Percentiles rank a stretch among this genome's conserved stretches.
These are phyloP conservation scores for Paramecium pentaurelia DNA, from an alignment of 73 alveolate species.

Conservation along the genomic window DNA sequence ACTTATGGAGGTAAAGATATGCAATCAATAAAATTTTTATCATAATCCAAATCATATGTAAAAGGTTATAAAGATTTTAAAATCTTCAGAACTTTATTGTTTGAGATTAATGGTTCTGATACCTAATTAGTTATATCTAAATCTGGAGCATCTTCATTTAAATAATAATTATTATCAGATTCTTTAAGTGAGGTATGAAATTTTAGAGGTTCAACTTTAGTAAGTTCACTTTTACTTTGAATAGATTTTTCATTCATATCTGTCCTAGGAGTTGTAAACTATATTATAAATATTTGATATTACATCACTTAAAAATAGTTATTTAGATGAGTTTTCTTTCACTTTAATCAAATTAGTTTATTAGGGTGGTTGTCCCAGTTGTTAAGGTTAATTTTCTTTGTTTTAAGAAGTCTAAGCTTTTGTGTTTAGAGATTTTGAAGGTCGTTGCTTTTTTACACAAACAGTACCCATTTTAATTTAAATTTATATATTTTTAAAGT, in stretches of 20 bases:
- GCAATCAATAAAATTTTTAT: neutral
- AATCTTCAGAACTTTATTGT: neutral
- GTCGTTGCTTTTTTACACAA: neutral
- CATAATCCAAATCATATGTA: neutral
- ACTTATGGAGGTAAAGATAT: neutral
- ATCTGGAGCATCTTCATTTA: neutral
- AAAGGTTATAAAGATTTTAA: neutral
- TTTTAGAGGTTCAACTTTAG: neutral
- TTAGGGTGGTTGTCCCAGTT: neutral
- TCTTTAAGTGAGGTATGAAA: neutral
- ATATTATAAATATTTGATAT: neutral
- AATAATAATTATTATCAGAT: neutral
- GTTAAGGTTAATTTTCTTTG: neutral
- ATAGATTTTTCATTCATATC: neutral
- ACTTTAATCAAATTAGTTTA: neutral
- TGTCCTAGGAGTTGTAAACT: neutral
- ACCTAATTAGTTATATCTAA: neutral
- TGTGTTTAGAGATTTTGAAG: neutral
- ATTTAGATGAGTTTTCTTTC: neutral
- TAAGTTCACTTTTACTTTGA: neutral
- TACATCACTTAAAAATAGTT: neutral
- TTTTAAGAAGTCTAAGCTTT: neutral
- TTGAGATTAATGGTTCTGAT: neutral
- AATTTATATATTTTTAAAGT: neutral
- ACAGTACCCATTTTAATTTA: neutral